phyloP scores from a whole-genome alignment of 352 stramenopile genomes.

The Saprolegnia diclina region DNA sequence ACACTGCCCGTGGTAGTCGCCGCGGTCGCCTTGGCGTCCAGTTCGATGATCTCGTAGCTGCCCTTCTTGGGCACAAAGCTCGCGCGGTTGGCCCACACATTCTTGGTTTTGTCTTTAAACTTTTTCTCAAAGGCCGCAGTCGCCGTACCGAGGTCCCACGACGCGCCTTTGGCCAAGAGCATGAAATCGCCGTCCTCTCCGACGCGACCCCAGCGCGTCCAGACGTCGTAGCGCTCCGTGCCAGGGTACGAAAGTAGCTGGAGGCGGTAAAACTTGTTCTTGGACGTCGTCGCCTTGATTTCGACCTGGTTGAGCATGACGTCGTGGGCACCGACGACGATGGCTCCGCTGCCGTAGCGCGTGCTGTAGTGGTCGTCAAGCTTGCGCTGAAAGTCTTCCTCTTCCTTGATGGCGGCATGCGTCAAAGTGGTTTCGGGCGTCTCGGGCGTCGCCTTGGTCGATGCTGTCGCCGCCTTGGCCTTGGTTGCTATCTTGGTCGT shows the following conservation, averaged over 20 bases:
- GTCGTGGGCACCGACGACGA: constrained; percentile 22
- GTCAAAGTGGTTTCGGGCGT: no score
- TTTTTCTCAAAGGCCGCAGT: constrained; percentile 28
- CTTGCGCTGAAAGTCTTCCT: constrained; percentile 13
- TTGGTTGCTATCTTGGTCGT: neutral
- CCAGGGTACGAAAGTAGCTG: constrained; percentile 24
- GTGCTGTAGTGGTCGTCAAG: neutral
- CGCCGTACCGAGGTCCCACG: constrained; percentile 7
- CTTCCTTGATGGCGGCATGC: no score
- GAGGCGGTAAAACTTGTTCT: constrained; percentile 41
- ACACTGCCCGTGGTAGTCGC: neutral
- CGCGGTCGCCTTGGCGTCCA: constrained; percentile 24
- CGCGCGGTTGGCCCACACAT: constrained; percentile 27
- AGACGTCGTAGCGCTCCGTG: constrained; percentile 28
- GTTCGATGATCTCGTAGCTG: constrained; percentile 37
- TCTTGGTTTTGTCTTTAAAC: constrained; percentile 36
- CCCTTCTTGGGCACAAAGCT: constrained; percentile 31
- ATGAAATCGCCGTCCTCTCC: constrained; percentile 27
- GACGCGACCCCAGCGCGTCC: constrained; percentile 32
- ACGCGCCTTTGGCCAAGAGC: constrained; percentile 20
- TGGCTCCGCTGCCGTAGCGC: neutral
- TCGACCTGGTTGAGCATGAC: constrained; percentile 37
- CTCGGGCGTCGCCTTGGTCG: neutral
- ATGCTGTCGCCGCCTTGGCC: no score
- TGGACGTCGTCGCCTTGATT: constrained; percentile 30